These are phyloP conservation scores for Luvunga scandens DNA, from an alignment of 345 rosid species.

Conservation along the genomic window DNA sequence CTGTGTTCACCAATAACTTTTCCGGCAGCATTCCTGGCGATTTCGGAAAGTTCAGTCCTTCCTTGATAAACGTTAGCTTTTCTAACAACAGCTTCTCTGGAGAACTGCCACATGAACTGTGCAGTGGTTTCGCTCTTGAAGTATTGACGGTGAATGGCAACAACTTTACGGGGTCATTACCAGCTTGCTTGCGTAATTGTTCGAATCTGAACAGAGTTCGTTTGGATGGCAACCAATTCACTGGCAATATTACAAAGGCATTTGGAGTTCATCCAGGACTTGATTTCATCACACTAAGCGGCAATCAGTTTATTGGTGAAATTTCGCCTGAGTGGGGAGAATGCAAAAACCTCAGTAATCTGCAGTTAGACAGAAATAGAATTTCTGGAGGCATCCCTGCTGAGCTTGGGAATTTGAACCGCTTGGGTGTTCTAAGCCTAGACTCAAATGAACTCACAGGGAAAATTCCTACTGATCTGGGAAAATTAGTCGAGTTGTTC, in stretches of 20 bases:
- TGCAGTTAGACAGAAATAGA: slow-evolving; percentile 49
- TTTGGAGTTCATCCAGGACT: slow-evolving; percentile 51
- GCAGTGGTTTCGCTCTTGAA: slow-evolving; percentile 39
- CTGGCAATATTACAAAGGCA: slow-evolving; percentile 49
- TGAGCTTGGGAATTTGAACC: slow-evolving; percentile 47
- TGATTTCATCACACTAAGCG: slow-evolving; percentile 35
- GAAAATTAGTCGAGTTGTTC: slow-evolving; percentile 38
- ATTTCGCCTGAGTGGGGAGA: slow-evolving; percentile 62
- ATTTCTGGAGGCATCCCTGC: slow-evolving; percentile 53
- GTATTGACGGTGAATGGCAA: slow-evolving; percentile 38
- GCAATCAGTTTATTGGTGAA: slow-evolving; percentile 49
- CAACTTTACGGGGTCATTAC: slow-evolving; percentile 56
- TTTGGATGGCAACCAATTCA: slow-evolving; percentile 50
- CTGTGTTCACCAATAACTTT: slow-evolving; percentile 48
- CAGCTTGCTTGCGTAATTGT: slow-evolving; percentile 56
- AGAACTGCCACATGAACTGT: slow-evolving; percentile 54
- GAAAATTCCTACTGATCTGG: slow-evolving; percentile 44
- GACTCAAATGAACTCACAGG: slow-evolving; percentile 50
- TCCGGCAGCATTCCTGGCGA: slow-evolving; percentile 48
- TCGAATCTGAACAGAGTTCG: slow-evolving; percentile 36
- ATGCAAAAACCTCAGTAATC: slow-evolving; percentile 48
- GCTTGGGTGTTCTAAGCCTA: slow-evolving; percentile 38
- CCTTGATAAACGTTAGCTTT: slow-evolving; percentile 38
- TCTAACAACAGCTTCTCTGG: slow-evolving; percentile 60
- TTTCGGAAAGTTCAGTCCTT: slow-evolving; percentile 53